phyloP scores from a whole-genome alignment of 176 grass and related monocot genomes.

The Musa itinerans region DNA sequence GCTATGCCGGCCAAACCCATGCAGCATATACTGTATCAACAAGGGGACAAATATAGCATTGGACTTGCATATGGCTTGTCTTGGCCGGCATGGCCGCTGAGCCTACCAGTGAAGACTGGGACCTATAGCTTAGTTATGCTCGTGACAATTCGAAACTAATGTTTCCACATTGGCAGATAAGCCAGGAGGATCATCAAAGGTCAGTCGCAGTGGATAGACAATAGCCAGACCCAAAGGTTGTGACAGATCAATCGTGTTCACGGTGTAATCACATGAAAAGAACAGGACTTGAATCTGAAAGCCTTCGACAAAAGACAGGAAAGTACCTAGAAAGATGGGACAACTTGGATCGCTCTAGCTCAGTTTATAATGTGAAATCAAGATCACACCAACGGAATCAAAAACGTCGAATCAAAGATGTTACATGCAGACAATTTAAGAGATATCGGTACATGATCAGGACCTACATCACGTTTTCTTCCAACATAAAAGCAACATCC shows the following conservation, averaged over 20 bases:
- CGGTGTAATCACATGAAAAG: neutral
- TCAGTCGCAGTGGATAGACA: neutral
- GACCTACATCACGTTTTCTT: neutral
- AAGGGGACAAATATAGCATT: neutral
- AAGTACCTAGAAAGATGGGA: neutral
- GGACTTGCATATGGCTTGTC: neutral
- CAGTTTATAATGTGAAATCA: no score
- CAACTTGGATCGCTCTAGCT: neutral
- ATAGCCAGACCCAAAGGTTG: neutral
- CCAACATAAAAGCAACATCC: neutral
- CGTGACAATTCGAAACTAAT: neutral
- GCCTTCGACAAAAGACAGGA: neutral
- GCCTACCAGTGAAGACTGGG: neutral
- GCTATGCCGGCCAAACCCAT: neutral
- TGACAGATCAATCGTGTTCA: neutral
- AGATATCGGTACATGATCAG: neutral
- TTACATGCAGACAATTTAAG: neutral
- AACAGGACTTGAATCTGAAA: neutral
- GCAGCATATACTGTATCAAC: neutral
- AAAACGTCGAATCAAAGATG: neutral
- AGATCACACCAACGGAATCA: neutral
- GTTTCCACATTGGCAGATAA: neutral
- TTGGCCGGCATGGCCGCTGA: no score
- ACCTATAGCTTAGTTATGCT: neutral
- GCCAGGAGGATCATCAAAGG: neutral